These are phyloP conservation scores for Elsinoe fawcettii DNA, from an alignment of 2,329 filamentous ascomycete genomes.

Conservation along the genomic window DNA sequence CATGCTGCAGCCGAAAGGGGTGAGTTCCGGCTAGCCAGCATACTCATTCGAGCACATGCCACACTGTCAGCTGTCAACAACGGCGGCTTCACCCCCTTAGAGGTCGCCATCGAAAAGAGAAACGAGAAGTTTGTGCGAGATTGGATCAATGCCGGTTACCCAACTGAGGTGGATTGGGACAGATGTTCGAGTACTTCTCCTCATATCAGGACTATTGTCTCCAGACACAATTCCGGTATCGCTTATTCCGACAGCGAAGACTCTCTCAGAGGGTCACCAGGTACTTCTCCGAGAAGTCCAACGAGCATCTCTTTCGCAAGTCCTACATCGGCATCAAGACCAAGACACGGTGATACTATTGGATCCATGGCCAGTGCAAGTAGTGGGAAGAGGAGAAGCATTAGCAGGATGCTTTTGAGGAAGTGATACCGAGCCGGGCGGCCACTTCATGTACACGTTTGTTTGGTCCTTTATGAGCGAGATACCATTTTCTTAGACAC, in stretches of 20 bases:
- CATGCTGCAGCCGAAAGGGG: constrained; percentile 3
- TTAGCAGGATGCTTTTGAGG: neutral
- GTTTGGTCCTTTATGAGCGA: neutral
- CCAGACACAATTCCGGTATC: neutral
- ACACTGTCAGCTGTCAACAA: constrained; percentile 31
- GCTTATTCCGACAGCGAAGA: neutral
- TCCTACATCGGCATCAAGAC: neutral
- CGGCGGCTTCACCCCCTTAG: neutral
- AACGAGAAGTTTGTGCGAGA: neutral
- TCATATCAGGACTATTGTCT: neutral
- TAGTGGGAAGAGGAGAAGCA: neutral
- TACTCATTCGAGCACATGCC: constrained; percentile 48
- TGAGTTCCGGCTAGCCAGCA: constrained; percentile 48
- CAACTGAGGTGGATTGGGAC: neutral
- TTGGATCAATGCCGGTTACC: neutral
- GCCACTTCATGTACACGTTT: neutral
- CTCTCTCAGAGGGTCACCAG: neutral
- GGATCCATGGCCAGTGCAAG: neutral
- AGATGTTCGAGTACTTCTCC: neutral
- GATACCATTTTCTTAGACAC: neutral
- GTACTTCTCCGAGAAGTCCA: neutral
- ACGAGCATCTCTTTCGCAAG: neutral
- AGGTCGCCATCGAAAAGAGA: constrained; percentile 1
- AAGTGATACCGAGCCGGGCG: neutral
- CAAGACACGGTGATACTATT: neutral